phyloP scores from a whole-genome alignment of 176 grass and related monocot species.

The Carex kokanica region DNA sequence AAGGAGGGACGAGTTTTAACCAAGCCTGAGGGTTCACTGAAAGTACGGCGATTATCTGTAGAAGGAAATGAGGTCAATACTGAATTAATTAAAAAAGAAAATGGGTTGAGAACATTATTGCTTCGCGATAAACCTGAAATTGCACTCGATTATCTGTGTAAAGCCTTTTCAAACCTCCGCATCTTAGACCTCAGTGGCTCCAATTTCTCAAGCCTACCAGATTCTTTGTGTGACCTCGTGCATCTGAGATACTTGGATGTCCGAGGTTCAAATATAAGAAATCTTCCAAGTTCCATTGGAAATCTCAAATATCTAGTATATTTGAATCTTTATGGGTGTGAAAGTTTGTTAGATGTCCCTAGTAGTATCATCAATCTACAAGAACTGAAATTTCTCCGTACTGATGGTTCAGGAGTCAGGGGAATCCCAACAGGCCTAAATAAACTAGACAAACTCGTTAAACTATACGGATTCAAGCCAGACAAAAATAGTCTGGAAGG shows the following conservation, averaged over 20 bases:
- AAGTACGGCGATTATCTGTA: neutral
- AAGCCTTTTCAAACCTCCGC: neutral
- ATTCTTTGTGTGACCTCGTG: neutral
- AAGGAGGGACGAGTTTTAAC: neutral
- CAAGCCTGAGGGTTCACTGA: neutral
- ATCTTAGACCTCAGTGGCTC: neutral
- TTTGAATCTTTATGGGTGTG: neutral
- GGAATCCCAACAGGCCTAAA: neutral
- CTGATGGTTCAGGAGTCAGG: neutral
- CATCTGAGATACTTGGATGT: conserved; percentile 2
- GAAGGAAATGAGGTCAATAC: no score
- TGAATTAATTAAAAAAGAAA: neutral
- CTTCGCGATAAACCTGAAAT: neutral
- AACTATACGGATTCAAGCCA: neutral
- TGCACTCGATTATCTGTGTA: neutral
- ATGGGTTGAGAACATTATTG: neutral
- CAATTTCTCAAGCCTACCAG: neutral
- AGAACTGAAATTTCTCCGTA: neutral
- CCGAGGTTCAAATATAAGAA: neutral
- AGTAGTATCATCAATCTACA: neutral
- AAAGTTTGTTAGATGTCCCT: neutral
- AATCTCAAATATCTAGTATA: neutral
- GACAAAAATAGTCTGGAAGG: neutral
- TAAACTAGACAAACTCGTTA: neutral
- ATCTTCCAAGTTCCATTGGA: neutral